Percentiles rank a stretch among this genome's conserved stretches.
Conservation (phyloP, 2,329 filamentous ascomycete genomes). For the Pestalotiopsis sp. region DNA sequence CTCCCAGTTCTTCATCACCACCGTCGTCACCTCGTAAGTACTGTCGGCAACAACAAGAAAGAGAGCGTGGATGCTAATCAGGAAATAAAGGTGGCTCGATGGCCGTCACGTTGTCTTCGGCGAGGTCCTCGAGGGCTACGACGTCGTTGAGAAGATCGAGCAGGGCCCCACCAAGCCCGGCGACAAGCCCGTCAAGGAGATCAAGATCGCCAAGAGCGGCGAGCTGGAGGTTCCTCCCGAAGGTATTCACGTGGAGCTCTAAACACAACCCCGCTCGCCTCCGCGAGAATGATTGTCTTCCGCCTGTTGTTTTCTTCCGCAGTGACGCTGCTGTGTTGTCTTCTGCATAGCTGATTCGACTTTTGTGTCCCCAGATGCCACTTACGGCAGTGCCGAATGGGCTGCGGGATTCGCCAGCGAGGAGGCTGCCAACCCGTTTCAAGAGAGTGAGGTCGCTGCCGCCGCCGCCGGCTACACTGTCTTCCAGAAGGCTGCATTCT, state of each 20-base stretch:
- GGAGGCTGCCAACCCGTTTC: slow-evolving; percentile 26
- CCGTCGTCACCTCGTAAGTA: slow-evolving; percentile 73
- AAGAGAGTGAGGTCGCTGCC: slow-evolving; percentile 25
- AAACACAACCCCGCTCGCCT: slow-evolving; percentile 44
- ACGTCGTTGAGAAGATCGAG: slow-evolving; percentile 80
- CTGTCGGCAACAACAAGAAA: neutral
- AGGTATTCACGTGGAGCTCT: slow-evolving; percentile 93
- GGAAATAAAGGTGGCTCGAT: slow-evolving; percentile 69
- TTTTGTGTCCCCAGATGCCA: slow-evolving; percentile 28
- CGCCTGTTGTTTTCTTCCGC: slow-evolving; percentile 12
- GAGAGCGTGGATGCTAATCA: neutral
- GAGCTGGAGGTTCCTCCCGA: slow-evolving; percentile 82
- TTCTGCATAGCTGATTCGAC: slow-evolving; percentile 33
- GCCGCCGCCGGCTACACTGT: slow-evolving; percentile 42
- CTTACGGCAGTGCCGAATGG: slow-evolving; percentile 40
- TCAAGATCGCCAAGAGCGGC: slow-evolving; percentile 84
- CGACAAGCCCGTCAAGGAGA: slow-evolving; percentile 69
- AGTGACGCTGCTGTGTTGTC: slow-evolving; percentile 30
- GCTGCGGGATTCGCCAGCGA: slow-evolving; percentile 39
- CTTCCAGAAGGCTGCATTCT: slow-evolving; percentile 53
- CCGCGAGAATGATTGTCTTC: neutral
- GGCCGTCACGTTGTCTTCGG: slow-evolving; percentile 86
- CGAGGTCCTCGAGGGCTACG: slow-evolving; percentile 85
- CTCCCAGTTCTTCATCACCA: slow-evolving; percentile 91
- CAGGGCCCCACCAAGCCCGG: slow-evolving; percentile 64